Percentiles rank a stretch among this genome's conserved stretches.
phyloP scores from a whole-genome alignment of 2,329 filamentous ascomycete genomes.

The Mycogone perniciosa region DNA sequence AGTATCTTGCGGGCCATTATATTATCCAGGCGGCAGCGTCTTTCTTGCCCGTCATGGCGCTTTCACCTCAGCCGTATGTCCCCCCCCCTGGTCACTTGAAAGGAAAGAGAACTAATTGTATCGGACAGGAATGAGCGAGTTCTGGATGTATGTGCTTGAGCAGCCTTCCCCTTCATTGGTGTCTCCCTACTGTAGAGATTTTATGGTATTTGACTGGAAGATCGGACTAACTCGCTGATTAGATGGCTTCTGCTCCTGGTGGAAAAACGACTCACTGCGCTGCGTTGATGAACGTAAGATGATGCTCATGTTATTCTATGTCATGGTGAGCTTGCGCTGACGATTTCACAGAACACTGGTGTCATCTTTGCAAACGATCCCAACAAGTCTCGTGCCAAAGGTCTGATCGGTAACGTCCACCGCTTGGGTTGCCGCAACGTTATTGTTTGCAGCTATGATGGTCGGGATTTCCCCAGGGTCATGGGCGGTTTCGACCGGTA shows the following conservation, averaged over 20 bases:
- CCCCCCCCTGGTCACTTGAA: neutral
- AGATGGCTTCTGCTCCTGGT: slow-evolving; percentile 24
- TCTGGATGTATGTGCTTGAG: slow-evolving; percentile 51
- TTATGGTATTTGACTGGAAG: neutral
- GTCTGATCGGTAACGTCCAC: slow-evolving; percentile 96
- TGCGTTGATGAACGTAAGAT: slow-evolving; percentile 43
- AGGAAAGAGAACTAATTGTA: neutral
- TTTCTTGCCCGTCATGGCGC: slow-evolving; percentile 95
- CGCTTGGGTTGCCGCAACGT: slow-evolving; percentile 89
- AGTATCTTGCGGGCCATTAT: slow-evolving; percentile 96
- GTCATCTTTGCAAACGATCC: slow-evolving; percentile 95
- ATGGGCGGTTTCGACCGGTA: slow-evolving; percentile 88
- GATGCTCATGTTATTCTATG: slow-evolving; percentile 39
- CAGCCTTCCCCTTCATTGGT: neutral
- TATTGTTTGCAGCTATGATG: slow-evolving; percentile 92
- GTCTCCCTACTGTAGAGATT: too few relatives aligned
- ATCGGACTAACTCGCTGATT: neutral
- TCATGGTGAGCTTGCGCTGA: slow-evolving; percentile 29
- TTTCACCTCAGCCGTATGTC: slow-evolving; percentile 67
- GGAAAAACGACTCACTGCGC: slow-evolving; percentile 54
- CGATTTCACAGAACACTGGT: slow-evolving; percentile 76
- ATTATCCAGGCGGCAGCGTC: slow-evolving; percentile 95
- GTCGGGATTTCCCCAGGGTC: slow-evolving; percentile 85
- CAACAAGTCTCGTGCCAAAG: slow-evolving; percentile 88
- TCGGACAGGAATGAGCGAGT: slow-evolving; percentile 68